These are phyloP conservation scores for Scleroderma bovista DNA, from an alignment of 768 basidiomycete genomes.

Conservation along the genomic window DNA sequence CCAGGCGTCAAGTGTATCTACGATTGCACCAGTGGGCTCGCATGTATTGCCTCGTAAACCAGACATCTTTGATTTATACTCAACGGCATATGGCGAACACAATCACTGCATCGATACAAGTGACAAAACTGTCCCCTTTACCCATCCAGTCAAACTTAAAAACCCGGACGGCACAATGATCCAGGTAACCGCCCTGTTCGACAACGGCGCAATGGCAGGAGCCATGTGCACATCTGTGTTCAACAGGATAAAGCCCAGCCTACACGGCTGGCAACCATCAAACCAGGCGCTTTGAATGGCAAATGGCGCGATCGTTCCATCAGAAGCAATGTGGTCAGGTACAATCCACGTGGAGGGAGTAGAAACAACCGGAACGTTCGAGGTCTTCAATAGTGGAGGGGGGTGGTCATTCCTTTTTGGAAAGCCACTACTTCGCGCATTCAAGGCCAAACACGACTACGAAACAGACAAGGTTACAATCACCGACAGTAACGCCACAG, in stretches of 20 bases:
- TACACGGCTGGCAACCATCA: not conserved
- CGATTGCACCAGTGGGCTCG: not conserved
- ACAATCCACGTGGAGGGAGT: not conserved
- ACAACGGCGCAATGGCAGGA: not conserved
- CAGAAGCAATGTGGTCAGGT: slow-evolving; percentile 7
- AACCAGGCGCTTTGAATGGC: slow-evolving; percentile 26
- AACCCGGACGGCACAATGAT: not conserved
- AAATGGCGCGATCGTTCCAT: slow-evolving; percentile 13
- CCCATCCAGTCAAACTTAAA: not conserved
- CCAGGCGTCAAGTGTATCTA: not conserved
- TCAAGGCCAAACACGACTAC: slow-evolving; percentile 24
- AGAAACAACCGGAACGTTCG: not conserved
- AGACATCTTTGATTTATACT: not conserved
- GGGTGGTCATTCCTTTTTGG: slow-evolving; percentile 26
- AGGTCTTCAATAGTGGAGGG: slow-evolving; percentile 15
- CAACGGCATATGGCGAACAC: not conserved
- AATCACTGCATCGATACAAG: not conserved
- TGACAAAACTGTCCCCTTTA: not conserved
- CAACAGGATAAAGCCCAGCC: not conserved
- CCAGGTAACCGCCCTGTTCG: not conserved
- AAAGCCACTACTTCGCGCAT: slow-evolving; percentile 21
- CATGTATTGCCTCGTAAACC: not conserved
- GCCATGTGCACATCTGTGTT: not conserved
- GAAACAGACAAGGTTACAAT: slow-evolving; percentile 2
- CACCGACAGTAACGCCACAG: not conserved